Evolutionary conservation across 23 red algal species (phyloP).

Genomic region (Agarophyton chilense): DNA sequence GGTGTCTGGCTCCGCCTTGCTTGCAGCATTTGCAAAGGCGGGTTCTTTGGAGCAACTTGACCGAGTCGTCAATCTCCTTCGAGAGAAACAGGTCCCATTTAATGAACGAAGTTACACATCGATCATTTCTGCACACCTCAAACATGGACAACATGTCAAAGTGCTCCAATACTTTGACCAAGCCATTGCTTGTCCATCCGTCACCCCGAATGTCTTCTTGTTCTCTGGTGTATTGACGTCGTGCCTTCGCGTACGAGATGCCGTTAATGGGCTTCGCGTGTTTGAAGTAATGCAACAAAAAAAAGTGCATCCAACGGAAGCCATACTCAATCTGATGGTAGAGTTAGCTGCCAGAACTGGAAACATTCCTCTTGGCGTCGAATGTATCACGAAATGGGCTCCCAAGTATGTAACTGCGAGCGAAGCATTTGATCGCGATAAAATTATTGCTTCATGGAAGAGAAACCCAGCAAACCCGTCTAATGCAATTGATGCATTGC

Average conservation of each 20-base stretch:
- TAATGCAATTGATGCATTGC: not conserved
- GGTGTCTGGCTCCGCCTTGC: slow-evolving; percentile 44
- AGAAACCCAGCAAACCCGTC: not conserved
- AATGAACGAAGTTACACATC: slow-evolving; percentile 59
- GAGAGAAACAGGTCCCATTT: not conserved
- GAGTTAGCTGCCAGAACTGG: slow-evolving; percentile 33
- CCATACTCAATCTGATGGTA: slow-evolving; percentile 25
- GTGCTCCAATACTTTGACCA: slow-evolving; percentile 28
- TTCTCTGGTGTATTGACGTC: slow-evolving; percentile 41
- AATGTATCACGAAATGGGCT: slow-evolving; percentile 33
- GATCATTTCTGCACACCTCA: slow-evolving; percentile 52
- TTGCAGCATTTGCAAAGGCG: slow-evolving; percentile 27
- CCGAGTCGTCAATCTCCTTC: slow-evolving; percentile 21
- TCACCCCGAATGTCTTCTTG: slow-evolving; percentile 52
- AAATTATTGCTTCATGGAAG: slow-evolving; percentile 20
- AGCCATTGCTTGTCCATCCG: slow-evolving; percentile 4
- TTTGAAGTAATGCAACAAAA: slow-evolving; percentile 6
- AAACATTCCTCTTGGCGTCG: slow-evolving; percentile 18
- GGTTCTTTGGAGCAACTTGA: slow-evolving; percentile 26
- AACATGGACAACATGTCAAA: slow-evolving; percentile 37
- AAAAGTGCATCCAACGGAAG: slow-evolving; percentile 5
- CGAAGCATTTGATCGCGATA: not conserved
- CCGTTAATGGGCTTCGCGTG: not conserved
- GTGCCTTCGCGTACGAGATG: slow-evolving; percentile 45
- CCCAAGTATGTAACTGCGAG: not conserved